Evolutionary conservation across 192 early-diverging fungal species (phyloP).

Genomic region (Geranomyces variabilis): DNA sequence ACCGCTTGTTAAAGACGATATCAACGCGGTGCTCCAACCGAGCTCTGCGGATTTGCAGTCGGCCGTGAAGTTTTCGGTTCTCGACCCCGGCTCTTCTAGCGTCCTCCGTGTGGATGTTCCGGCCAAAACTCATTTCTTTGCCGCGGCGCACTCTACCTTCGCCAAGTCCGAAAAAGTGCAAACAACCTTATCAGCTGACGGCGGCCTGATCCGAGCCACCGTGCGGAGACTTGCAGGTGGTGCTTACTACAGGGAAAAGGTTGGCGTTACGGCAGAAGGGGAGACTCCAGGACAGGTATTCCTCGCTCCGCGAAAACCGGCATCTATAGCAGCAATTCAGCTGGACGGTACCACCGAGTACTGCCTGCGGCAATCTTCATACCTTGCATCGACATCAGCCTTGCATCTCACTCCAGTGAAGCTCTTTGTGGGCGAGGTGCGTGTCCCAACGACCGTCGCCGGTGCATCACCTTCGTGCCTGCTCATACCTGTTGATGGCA

Average conservation of each 20-base stretch:
- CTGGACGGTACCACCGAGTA: conserved; percentile 7
- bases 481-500: too few relatives aligned
- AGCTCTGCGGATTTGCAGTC: background rate
- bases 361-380: background rate
- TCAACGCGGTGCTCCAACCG: background rate
- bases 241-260: conserved; percentile 1
- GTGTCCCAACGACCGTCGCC: too few relatives aligned
- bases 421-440: background rate
- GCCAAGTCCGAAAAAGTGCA: background rate
- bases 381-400: conserved; percentile 3
- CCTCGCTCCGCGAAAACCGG: background rate
- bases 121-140: background rate
- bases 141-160: background rate
- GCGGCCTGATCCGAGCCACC: background rate
- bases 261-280: background rate
- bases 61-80: conserved; percentile 2
- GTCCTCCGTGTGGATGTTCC: conserved; percentile 5
- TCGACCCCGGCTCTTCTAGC: background rate
- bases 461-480: too few relatives aligned
- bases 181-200: background rate
- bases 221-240: conserved; percentile 1
- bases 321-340: conserved; percentile 2
- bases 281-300: background rate
- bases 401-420: background rate
- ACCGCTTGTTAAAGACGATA: background rate